Evolutionary conservation across 1,284 basidiomycete species (phyloP).

Genomic region (Phenoliferia sp.): DNA sequence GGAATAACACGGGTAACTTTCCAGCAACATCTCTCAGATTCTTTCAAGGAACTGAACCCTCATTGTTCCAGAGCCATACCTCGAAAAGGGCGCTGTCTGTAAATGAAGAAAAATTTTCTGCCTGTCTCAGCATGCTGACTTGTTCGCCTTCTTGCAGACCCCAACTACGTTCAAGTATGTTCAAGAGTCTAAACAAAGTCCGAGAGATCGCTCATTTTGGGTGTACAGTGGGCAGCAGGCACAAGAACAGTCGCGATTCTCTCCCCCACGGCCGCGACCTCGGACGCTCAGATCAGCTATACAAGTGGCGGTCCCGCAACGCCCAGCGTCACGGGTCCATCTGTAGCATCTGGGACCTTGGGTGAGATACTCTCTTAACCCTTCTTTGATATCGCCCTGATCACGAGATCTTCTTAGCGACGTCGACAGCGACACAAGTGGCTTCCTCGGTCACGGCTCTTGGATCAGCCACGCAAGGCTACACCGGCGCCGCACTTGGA

Average conservation of each 20-base stretch:
- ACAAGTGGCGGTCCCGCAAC: background rate
- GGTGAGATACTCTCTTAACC: no score
- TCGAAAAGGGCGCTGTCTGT: background rate
- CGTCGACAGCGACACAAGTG: background rate
- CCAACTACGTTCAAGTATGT: background rate
- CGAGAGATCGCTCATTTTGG: no score
- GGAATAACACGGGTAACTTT: background rate
- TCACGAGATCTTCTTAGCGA: no score
- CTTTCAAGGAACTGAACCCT: no score
- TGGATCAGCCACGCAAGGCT: background rate
- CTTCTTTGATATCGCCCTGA: no score
- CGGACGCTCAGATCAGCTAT: background rate
- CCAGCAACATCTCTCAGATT: no score
- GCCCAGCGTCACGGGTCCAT: background rate
- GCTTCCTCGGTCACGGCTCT: background rate
- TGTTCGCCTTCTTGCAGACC: background rate
- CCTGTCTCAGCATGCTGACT: background rate
- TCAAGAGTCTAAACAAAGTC: background rate
- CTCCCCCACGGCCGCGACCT: conserved; percentile 13
- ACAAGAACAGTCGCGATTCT: conserved; percentile 25
- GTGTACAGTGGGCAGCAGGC: conserved; percentile 16
- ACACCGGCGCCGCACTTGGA: no score
- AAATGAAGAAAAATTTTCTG: no score
- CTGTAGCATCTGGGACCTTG: background rate
- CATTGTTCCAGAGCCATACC: background rate